A percentile compares a stretch with the other conserved stretches of the same genome.
phyloP scores from a whole-genome alignment of 345 rosid species.

The Eucalyptus cloeziana region DNA sequence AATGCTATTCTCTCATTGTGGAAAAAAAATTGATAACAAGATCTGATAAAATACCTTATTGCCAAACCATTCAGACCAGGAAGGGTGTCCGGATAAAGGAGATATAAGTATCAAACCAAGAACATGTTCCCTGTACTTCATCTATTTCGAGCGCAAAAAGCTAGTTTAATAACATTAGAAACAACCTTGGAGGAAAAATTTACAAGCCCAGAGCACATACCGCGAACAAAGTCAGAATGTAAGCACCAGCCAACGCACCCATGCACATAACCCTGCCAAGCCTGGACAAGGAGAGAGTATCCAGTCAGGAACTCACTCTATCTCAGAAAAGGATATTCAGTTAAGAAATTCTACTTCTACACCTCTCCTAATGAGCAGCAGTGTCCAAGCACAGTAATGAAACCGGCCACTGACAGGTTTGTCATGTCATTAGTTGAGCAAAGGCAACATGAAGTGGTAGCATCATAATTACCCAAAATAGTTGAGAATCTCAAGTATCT shows the following conservation, averaged over 20 bases:
- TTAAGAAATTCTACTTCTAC: background rate
- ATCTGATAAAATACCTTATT: slow-evolving; percentile 36
- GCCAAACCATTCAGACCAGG: slow-evolving; percentile 94
- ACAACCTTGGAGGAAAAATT: background rate
- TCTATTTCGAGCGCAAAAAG: slow-evolving; percentile 19
- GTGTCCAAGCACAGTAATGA: background rate
- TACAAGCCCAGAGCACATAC: slow-evolving; percentile 21
- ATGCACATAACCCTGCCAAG: slow-evolving; percentile 86
- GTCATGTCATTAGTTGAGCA: background rate
- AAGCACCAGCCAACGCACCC: slow-evolving; percentile 94
- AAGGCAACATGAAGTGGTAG: background rate
- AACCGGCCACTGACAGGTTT: background rate
- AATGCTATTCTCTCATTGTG: background rate
- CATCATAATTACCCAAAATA: slow-evolving; percentile 46
- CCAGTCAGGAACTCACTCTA: background rate
- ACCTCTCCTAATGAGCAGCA: background rate
- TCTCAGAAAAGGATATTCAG: background rate
- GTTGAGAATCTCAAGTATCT: slow-evolving; percentile 73
- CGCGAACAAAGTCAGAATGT: slow-evolving; percentile 71
- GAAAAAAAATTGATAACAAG: background rate
- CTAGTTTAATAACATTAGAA: background rate
- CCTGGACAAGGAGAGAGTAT: slow-evolving; percentile 13
- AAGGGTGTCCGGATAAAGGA: slow-evolving; percentile 75
- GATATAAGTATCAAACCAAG: slow-evolving; percentile 89
- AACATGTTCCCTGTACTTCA: slow-evolving; percentile 80